Percentiles rank a stretch among this genome's conserved stretches.
phyloP scores from a whole-genome alignment of 176 grass and related monocot genomes.

The Oryza glumipatula region DNA sequence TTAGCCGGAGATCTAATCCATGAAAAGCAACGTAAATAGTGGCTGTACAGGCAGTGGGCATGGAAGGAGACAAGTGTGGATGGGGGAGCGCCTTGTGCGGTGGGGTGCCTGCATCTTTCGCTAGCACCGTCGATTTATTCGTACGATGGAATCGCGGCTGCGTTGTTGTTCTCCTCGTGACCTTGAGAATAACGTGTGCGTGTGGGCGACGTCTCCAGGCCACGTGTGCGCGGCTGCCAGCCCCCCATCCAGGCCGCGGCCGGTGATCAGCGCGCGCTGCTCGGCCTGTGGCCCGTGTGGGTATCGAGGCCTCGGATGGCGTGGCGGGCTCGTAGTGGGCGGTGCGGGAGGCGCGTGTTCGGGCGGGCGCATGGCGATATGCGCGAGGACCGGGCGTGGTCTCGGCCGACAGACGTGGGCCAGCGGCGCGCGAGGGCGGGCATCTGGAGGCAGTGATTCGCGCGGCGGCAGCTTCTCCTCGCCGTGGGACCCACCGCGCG shows the following conservation, averaged over 20 bases:
- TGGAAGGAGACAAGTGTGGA: constrained; percentile 44
- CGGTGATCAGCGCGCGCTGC: background rate
- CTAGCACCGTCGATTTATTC: constrained; percentile 34
- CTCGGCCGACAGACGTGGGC: constrained; percentile 52
- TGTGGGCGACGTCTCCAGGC: constrained; percentile 37
- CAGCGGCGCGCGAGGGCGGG: constrained; percentile 38
- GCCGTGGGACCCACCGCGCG: constrained; percentile 38
- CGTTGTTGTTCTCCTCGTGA: constrained; percentile 35
- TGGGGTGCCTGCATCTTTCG: constrained; percentile 38
- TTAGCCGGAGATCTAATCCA: constrained; percentile 6
- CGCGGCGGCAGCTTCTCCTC: constrained; percentile 55
- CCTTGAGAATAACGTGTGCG: constrained; percentile 55
- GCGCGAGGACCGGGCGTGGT: constrained; percentile 50
- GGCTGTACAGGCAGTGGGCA: background rate
- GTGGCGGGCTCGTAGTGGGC: background rate
- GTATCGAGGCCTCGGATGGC: background rate
- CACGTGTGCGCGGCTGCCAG: constrained; percentile 48
- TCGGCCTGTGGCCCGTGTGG: background rate
- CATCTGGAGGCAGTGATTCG: constrained; percentile 60
- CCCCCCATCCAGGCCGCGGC: constrained; percentile 1
- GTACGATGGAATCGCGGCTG: constrained; percentile 36
- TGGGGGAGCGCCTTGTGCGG: constrained; percentile 17
- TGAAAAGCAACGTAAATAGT: background rate
- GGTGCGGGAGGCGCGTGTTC: background rate
- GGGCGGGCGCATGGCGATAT: constrained; percentile 2